Evolutionary conservation across 2,329 filamentous ascomycete species (phyloP), one percentile per base, ranked within the genome.

Genomic region (Sordariomycetes sp.): DNA sequence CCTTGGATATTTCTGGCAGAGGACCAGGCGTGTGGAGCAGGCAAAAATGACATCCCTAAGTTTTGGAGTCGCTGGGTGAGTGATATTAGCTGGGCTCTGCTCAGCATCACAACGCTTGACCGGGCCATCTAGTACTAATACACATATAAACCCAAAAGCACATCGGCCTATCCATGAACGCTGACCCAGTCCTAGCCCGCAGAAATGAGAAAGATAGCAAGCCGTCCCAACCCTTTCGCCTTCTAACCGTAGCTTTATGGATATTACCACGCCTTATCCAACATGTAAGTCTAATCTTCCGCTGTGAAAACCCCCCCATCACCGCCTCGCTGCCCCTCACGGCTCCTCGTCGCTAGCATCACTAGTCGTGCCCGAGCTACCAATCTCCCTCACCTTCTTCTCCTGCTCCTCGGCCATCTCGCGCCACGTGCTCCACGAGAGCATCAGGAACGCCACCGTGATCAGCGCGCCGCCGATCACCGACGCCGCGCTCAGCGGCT

Each of bases 381-480:
- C 76, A 54, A 77, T 75, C 16, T 73, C 72, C 59, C 76, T 66
- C 58, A 79, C 76, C 65, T 78, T 84, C 67, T 85, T 85, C 62
- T 79, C 79, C 65, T 86, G 81, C 64, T 96, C 90, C 71, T 96
- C 90, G 53, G 85, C 82, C 86, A 97, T 93, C 75, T 99, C 94
- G 55, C 86, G 82, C 73, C 93, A 99, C 0, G 93, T 97, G 63
- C 90, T 94, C 84, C 86, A 97, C 66, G 86, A 91, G 52, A 99
- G 72, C 66, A 96, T 79, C n/a, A 85, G 70, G 69, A 99, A 99
- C 0, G 94, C 94, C 1, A 83, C 79, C 59, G 96, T 88, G 66
- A 99, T 99, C 65, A 97, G 77, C 32, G 88, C 67, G 0, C 94
- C 93, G n/a, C 94, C 94, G 0, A 83, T 67, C 14, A 97, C 78